Evolutionary conservation across 257 asterid species (phyloP), one percentile per base, ranked within the genome.

Genomic region (Jasminum sambac): DNA sequence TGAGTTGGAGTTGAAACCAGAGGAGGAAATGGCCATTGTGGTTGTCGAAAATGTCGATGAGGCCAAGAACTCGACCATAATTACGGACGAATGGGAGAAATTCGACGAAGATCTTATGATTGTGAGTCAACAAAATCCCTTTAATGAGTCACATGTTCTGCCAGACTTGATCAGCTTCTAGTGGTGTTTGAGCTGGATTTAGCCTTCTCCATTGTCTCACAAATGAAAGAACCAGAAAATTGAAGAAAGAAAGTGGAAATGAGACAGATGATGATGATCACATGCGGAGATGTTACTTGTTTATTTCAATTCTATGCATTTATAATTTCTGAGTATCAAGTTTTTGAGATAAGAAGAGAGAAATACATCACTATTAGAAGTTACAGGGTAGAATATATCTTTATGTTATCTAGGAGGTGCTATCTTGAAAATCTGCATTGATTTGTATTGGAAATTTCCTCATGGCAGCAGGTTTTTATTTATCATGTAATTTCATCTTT

Each of bases 21-120:
- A 76, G 4, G 85, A 77, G 1, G 74, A 75, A 8, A 81, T 58
- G 39, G 72, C 68, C 0, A 77, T 74, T 40, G 82, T 76, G 6
- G 71, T 74, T 34, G 24, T 14, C 0, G 77, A 73, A 57, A 64
- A 10, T 26, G 17, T 3, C 2, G 57, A 71, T 16, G 57, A 21
- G 5, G 73, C 77, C 17, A 50, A 17, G 59, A 50, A 19, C n/a
- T 64, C 52, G 68, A 83, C 88, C 21, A 68, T 85, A 23, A 77
- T 85, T 58, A 85, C 88, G 0, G 79, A 85, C 16, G 48, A 83
- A 3, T 85, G 90, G 90, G 90, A 83, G 86, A 83, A 36, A 38
- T 85, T 85, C 38, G 88, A 83, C 0, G 85, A 82, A 19, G 87
- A 84, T 68, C 37, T 16, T 1, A 63, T n/a, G n/a, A 55, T 55